Evolutionary conservation across 139 green algal species (phyloP).

Genomic region (Picochlorum sp.): DNA sequence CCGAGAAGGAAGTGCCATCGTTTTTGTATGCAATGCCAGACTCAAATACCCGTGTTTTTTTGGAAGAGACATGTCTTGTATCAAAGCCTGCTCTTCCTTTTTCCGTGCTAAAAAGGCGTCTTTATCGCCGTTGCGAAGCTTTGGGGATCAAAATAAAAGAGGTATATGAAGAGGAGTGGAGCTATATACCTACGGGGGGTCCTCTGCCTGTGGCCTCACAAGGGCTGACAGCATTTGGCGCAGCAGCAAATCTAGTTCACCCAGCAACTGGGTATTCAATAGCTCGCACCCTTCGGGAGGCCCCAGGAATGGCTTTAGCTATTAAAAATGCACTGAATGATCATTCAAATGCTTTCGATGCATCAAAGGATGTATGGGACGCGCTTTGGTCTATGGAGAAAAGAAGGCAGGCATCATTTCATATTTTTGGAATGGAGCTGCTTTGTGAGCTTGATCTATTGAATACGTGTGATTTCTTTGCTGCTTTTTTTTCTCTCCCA

Average conservation of each 20-base stretch:
- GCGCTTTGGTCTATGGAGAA: slow-evolving; percentile 73
- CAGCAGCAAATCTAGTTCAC: slow-evolving; percentile 91
- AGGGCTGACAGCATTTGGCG: slow-evolving; percentile 64
- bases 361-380: slow-evolving; percentile 54
- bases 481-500: slow-evolving; percentile 83
- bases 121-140: slow-evolving; percentile 64
- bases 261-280: slow-evolving; percentile 88
- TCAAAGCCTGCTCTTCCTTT: slow-evolving; percentile 78
- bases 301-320: slow-evolving; percentile 59
- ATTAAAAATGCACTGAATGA: slow-evolving; percentile 11
- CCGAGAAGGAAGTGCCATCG: slow-evolving; percentile 64
- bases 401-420: slow-evolving; percentile 79
- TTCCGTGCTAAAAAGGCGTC: slow-evolving; percentile 74
- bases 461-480: slow-evolving; percentile 81
- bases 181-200: slow-evolving; percentile 83
- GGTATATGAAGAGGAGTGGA: slow-evolving; percentile 87
- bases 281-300: slow-evolving; percentile 66
- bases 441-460: slow-evolving; percentile 54
- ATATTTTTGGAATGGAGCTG: slow-evolving; percentile 92
- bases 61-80: slow-evolving; percentile 95
- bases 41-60: slow-evolving; percentile 52
- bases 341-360: slow-evolving; percentile 27
- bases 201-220: slow-evolving; percentile 54
- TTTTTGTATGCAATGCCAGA: slow-evolving; percentile 98
- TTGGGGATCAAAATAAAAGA: slow-evolving; percentile 31